Percentiles rank a stretch among this genome's conserved stretches.
Conservation (phyloP, 2,329 filamentous ascomycete genomes). For the Cercospora zeina region DNA sequence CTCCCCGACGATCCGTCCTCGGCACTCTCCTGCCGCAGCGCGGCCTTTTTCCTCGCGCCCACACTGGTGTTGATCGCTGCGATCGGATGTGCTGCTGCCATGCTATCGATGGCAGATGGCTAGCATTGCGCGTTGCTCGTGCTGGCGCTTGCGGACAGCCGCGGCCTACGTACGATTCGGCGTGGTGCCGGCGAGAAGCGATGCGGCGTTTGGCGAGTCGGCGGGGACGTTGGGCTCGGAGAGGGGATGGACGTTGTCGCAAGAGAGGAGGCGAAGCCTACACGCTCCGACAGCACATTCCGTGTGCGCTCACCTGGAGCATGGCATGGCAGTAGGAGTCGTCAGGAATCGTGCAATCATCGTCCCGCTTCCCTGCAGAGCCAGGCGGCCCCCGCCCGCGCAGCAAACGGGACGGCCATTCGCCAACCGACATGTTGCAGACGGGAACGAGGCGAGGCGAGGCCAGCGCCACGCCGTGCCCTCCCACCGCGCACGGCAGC, state of each 20-base stretch:
- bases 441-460: too few species aligned
- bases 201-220: not conserved
- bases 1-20: conserved; percentile 46
- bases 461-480: too few species aligned
- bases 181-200: not conserved
- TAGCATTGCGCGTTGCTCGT: not conserved
- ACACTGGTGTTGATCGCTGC: conserved; percentile 21
- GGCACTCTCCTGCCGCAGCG: conserved; percentile 35
- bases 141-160: not conserved
- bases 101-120: conserved; percentile 5
- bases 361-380: conserved; percentile 1
- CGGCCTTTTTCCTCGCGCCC: conserved; percentile 21
- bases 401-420: not conserved
- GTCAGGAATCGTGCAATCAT: not conserved
- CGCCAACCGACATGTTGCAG: not conserved
- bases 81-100: conserved; percentile 17
- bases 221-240: not conserved
- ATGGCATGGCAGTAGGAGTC: not conserved
- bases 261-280: not conserved
- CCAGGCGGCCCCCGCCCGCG: not conserved
- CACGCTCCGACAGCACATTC: not conserved
- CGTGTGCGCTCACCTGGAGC: not conserved
- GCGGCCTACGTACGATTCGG: not conserved
- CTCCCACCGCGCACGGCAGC: not conserved
- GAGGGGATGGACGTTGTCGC: not conserved